Evolutionary conservation across 176 grass and related monocot species (phyloP).

Genomic region (Hyparrhenia diplandra): DNA sequence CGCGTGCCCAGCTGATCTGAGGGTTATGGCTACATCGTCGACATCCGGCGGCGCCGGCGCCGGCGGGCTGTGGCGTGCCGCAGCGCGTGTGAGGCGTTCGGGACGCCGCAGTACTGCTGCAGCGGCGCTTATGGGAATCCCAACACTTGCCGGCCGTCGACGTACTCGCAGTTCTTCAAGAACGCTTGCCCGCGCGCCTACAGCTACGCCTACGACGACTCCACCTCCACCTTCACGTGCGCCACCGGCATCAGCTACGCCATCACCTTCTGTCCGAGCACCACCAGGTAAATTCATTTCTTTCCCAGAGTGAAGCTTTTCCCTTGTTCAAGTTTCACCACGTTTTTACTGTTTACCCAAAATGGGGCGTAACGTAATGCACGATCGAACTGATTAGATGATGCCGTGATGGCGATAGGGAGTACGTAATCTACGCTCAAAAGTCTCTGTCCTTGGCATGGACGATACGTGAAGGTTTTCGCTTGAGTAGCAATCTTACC

Average conservation of each 20-base stretch:
- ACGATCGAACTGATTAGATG: not conserved
- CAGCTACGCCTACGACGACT: conserved; percentile 97
- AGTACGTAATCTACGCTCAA: not conserved
- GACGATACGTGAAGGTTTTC: not conserved
- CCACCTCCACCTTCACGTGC: conserved; percentile 88
- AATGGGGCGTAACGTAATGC: conserved; percentile 33
- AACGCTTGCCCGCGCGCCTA: conserved; percentile 80
- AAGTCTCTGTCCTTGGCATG: not conserved
- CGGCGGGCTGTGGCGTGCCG: conserved; percentile 55
- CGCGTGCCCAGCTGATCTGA: conserved; percentile 68
- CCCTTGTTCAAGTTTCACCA: not conserved
- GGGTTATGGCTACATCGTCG: conserved; percentile 9
- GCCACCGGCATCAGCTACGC: conserved; percentile 58
- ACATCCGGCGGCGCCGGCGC: not conserved
- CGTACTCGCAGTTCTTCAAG: conserved; percentile 96
- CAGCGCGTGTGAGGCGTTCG: conserved; percentile 94
- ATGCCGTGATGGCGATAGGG: not conserved
- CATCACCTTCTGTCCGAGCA: conserved; percentile 94
- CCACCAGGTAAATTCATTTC: conserved; percentile 46
- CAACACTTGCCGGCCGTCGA: conserved; percentile 71
- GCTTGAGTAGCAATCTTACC: not conserved
- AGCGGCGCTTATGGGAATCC: conserved; percentile 81
- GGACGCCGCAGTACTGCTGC: conserved; percentile 85
- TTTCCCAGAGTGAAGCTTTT: not conserved
- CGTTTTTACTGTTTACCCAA: not conserved